Evolutionary conservation across 495 filamentous ascomycete species (phyloP).

Genomic region (Penicillium angulare): DNA sequence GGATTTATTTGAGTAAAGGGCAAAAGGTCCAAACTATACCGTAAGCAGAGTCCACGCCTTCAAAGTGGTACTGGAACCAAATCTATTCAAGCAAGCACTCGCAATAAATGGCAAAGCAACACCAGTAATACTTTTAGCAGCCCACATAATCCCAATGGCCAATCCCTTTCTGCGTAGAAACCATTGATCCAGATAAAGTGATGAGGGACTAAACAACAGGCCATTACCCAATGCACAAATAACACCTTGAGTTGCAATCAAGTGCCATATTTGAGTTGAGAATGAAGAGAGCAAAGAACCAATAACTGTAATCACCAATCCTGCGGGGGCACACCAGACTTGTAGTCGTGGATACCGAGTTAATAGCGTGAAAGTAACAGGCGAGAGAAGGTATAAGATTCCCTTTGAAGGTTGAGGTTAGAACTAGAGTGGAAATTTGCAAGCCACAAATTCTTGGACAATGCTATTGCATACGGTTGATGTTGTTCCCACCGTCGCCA

Average conservation of each 20-base stretch:
- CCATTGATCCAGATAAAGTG: conserved; percentile 58
- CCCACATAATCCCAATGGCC: conserved; percentile 56
- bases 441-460: neutral
- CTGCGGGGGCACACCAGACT: conserved; percentile 37
- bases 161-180: conserved; percentile 52
- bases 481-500: conserved; percentile 54
- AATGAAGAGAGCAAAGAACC: conserved; percentile 50
- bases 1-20: neutral
- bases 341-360: conserved; percentile 46
- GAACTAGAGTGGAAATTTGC: neutral
- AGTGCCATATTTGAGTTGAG: conserved; percentile 46
- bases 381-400: conserved; percentile 56
- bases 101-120: conserved; percentile 54
- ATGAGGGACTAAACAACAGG: conserved; percentile 50
- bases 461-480: conserved; percentile 29
- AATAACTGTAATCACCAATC: conserved; percentile 39
- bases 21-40: conserved; percentile 13
- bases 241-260: conserved; percentile 56
- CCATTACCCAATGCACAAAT: conserved; percentile 52
- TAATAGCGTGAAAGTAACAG: conserved; percentile 49
- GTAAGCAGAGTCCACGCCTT: conserved; percentile 51
- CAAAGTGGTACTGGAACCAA: conserved; percentile 57
- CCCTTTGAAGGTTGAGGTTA: conserved; percentile 34
- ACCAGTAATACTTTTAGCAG: conserved; percentile 49
- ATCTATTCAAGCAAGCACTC: conserved; percentile 47